Conservation (phyloP, 306 rosid genomes). For the Datisca glomerata region DNA sequence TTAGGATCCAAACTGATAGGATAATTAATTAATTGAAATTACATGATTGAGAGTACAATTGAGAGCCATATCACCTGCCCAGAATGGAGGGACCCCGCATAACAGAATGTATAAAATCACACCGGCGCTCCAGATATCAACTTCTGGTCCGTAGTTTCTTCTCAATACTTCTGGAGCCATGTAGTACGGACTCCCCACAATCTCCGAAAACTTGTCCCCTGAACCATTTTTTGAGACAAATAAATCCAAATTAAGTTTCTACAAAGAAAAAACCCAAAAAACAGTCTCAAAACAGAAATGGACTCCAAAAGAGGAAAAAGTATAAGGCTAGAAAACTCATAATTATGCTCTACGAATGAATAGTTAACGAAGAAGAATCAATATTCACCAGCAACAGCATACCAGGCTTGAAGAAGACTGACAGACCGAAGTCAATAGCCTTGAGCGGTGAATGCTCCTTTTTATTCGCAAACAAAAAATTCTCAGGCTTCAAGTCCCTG, state of each 20-base stretch:
- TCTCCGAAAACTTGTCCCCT: constrained; percentile 16
- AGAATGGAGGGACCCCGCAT: constrained; percentile 20
- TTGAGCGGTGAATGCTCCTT: constrained; percentile 16
- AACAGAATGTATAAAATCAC: constrained; percentile 13
- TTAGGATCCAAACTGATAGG: constrained; percentile 4
- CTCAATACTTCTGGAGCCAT: constrained; percentile 20
- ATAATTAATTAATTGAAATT: constrained; percentile 2
- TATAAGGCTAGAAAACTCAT: too few relatives aligned
- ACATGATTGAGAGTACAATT: not conserved
- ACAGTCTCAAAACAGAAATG: not conserved
- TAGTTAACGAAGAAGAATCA: not conserved
- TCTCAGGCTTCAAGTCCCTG: constrained; percentile 18
- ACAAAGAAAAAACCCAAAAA: constrained; percentile 1
- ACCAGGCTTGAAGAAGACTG: constrained; percentile 20
- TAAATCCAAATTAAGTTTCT: not conserved
- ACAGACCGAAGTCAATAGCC: constrained; percentile 16
- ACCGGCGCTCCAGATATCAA: constrained; percentile 18
- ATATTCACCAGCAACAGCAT: not conserved
- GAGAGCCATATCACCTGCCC: constrained; percentile 13
- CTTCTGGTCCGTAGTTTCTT: constrained; percentile 17
- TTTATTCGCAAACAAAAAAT: constrained; percentile 16
- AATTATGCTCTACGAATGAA: too few relatives aligned
- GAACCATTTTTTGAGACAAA: not conserved
- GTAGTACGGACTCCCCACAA: constrained; percentile 18
- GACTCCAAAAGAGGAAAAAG: not conserved